phyloP scores from a whole-genome alignment of 306 rosid genomes.

The Oemleria cerasiformis region DNA sequence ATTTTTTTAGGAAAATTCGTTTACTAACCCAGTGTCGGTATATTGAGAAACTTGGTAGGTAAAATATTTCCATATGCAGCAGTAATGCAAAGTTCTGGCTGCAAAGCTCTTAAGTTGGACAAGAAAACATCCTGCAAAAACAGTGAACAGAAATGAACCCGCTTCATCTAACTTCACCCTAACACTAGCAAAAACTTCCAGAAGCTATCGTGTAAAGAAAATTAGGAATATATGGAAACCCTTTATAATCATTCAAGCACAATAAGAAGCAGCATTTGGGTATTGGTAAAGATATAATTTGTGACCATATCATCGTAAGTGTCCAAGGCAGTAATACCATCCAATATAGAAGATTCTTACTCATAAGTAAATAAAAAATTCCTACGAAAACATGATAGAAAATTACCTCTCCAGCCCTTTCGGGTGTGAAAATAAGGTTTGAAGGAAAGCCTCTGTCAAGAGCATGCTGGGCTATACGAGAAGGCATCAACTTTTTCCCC shows the following conservation, averaged over 20 bases:
- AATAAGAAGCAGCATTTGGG: neutral
- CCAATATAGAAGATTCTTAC: neutral
- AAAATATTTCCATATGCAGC: slow-evolving; percentile 61
- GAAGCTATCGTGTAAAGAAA: neutral
- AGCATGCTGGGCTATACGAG: slow-evolving; percentile 80
- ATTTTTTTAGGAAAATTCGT: neutral
- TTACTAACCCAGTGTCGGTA: slow-evolving; percentile 54
- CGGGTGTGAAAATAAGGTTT: slow-evolving; percentile 74
- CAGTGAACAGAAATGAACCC: slow-evolving; percentile 9
- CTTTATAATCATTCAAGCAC: neutral
- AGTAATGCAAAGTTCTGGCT: slow-evolving; percentile 73
- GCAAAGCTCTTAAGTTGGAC: slow-evolving; percentile 62
- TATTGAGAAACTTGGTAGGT: slow-evolving; percentile 51
- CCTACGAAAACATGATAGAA: slow-evolving; percentile 1
- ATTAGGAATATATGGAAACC: neutral
- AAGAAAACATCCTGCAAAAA: slow-evolving; percentile 61
- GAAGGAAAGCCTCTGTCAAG: slow-evolving; percentile 73
- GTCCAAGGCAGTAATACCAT: neutral
- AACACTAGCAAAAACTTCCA: neutral
- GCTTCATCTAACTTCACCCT: neutral
- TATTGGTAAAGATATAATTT: neutral
- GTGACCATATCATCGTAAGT: neutral
- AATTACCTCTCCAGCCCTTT: slow-evolving; percentile 69
- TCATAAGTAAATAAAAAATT: neutral
- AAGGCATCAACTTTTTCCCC: slow-evolving; percentile 65